A percentile compares a stretch with the other conserved stretches of the same genome.
Conservation (phyloP, 768 basidiomycete species). For the Suillus sp. region DNA sequence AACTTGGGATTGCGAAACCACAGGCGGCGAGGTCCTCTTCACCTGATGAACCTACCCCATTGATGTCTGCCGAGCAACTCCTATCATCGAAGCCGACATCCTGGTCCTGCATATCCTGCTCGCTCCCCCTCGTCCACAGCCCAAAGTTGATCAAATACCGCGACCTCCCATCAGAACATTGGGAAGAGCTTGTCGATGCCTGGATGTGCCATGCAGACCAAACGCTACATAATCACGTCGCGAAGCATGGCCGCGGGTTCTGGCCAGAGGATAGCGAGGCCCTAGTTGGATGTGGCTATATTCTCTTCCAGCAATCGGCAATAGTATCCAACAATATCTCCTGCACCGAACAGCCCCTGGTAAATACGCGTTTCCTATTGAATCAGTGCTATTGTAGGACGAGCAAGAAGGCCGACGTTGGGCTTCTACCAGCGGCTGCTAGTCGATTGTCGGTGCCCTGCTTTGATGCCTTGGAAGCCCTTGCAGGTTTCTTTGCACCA, state of each 20-base stretch:
- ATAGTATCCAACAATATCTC: conserved; percentile 3
- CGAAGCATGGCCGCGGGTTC: conserved; percentile 65
- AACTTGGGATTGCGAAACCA: conserved; percentile 47
- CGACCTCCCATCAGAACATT: conserved; percentile 93
- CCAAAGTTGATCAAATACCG: conserved; percentile 57
- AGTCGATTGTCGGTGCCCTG: conserved; percentile 25
- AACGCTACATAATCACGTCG: conserved; percentile 70
- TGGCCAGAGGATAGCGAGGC: conserved; percentile 76
- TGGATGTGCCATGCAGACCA: conserved; percentile 99
- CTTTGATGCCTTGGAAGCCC: conserved; percentile 51
- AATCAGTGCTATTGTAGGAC: conserved; percentile 49
- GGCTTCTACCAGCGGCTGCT: conserved; percentile 62
- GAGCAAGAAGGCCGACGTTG: conserved; percentile 93
- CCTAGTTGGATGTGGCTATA: conserved; percentile 88
- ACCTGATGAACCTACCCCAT: conserved; percentile 41
- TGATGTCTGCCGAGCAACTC: conserved; percentile 75
- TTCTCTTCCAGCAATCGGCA: conserved; percentile 53
- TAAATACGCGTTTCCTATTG: conserved; percentile 42
- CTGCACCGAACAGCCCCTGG: conserved; percentile 47
- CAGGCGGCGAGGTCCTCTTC: conserved; percentile 1
- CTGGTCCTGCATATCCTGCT: conserved; percentile 81
- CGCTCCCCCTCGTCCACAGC: conserved; percentile 63
- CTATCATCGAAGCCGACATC: conserved; percentile 53
- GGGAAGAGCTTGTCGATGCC: conserved; percentile 95
- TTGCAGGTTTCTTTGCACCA: conserved; percentile 48